Conservation (phyloP, 192 early-diverging fungal species). For the Coemansia sp. region DNA sequence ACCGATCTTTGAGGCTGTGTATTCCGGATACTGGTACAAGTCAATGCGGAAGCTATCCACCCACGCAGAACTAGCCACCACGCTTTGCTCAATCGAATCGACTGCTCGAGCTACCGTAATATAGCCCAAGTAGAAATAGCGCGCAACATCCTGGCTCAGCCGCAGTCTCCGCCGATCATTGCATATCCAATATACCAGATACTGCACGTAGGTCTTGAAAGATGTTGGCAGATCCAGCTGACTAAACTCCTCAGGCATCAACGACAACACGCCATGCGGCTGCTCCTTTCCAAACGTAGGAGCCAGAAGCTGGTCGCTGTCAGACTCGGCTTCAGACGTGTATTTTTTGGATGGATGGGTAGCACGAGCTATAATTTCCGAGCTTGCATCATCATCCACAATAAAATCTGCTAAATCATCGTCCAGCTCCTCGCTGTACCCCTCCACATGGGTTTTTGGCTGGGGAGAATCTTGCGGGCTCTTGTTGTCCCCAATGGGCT, state of each 20-base stretch:
- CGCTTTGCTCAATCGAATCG: constrained; percentile 46
- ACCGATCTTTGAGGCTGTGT: constrained; percentile 2
- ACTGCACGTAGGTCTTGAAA: constrained; percentile 48
- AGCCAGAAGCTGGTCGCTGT: constrained; percentile 6
- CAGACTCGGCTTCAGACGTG: background rate
- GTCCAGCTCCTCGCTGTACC: constrained; percentile 31
- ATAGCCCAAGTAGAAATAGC: constrained; percentile 48
- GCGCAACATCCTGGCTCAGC: constrained; percentile 14
- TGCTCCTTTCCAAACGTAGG: constrained; percentile 9
- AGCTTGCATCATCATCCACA: constrained; percentile 33
- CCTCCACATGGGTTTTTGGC: constrained; percentile 5
- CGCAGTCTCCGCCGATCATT: constrained; percentile 18
- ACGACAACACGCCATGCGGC: constrained; percentile 8
- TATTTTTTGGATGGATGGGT: background rate
- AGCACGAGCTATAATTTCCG: background rate
- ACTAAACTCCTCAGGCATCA: constrained; percentile 47
- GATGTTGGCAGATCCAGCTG: constrained; percentile 39
- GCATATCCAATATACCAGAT: constrained; percentile 49
- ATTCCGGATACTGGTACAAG: constrained; percentile 30
- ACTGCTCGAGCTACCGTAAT: constrained; percentile 33
- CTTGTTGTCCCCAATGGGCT: background rate
- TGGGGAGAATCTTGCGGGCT: background rate
- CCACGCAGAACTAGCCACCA: constrained; percentile 47
- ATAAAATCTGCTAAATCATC: constrained; percentile 47
- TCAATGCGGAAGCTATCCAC: constrained; percentile 26